A percentile compares a stretch with the other conserved stretches of the same genome.
phyloP scores from a whole-genome alignment of 2,329 filamentous ascomycete genomes.

The Didymella pinodella region DNA sequence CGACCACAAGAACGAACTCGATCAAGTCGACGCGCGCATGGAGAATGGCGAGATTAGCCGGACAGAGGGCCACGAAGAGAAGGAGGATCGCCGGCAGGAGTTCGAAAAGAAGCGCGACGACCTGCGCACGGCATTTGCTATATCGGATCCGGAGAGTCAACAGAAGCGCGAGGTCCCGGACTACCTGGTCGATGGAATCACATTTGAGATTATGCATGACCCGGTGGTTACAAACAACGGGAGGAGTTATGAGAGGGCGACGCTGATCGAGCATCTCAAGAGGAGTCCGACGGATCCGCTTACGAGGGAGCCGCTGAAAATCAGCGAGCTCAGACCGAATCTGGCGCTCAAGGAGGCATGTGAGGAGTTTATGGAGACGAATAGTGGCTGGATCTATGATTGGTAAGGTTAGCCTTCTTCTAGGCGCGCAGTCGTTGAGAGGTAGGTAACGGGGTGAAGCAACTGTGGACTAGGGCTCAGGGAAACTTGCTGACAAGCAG shows the following conservation, averaged over 20 bases:
- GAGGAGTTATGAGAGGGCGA: slow-evolving; percentile 86
- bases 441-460: slow-evolving; percentile 22
- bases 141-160: slow-evolving; percentile 57
- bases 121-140: slow-evolving; percentile 56
- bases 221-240: slow-evolving; percentile 79
- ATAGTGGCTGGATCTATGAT: slow-evolving; percentile 86
- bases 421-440: slow-evolving; percentile 15
- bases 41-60: slow-evolving; percentile 50
- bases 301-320: slow-evolving; percentile 75
- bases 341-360: slow-evolving; percentile 82
- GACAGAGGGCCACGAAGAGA: slow-evolving; percentile 58
- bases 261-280: slow-evolving; percentile 85
- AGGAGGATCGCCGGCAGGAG: slow-evolving; percentile 53
- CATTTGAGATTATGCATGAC: slow-evolving; percentile 76
- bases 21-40: slow-evolving; percentile 51
- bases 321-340: slow-evolving; percentile 80
- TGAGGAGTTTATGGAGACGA: slow-evolving; percentile 82
- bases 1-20: slow-evolving; percentile 44
- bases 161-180: slow-evolving; percentile 69
- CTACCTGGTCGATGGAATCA: slow-evolving; percentile 79
- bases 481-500: slow-evolving; percentile 27
- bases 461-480: neutral
- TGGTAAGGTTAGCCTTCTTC: slow-evolving; percentile 65
- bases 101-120: slow-evolving; percentile 55
- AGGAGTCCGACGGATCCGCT: slow-evolving; percentile 79